Conservation (phyloP, 495 filamentous ascomycete species). For the Podospora bellae-mahoneyi region DNA sequence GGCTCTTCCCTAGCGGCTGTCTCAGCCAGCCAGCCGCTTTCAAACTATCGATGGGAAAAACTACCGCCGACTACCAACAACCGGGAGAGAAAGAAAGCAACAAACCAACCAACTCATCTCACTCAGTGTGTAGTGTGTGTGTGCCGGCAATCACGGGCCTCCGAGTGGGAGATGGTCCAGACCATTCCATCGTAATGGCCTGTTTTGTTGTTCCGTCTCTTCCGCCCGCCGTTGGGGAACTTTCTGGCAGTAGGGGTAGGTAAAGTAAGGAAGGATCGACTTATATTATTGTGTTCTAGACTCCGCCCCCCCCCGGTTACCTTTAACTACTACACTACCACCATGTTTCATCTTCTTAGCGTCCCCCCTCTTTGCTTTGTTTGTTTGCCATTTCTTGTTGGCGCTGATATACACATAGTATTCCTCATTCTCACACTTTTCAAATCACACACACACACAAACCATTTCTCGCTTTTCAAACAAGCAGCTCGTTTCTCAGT, state of each 20-base stretch:
- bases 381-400: neutral
- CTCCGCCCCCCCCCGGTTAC: neutral
- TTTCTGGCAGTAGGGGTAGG: neutral
- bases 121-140: too few relatives aligned
- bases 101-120: neutral
- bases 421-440: too few relatives aligned
- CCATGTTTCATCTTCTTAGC: neutral
- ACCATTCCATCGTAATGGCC: neutral
- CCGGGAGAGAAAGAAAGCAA: too few relatives aligned
- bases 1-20: neutral
- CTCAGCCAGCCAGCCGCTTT: neutral
- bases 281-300: neutral
- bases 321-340: too few relatives aligned
- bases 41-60: neutral
- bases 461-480: too few relatives aligned
- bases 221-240: neutral
- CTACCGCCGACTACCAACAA: neutral
- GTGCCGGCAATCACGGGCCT: neutral
- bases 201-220: neutral
- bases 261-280: neutral
- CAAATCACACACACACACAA: too few relatives aligned
- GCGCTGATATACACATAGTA: too few relatives aligned
- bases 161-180: neutral
- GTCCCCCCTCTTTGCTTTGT: neutral
- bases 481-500: too few relatives aligned